phyloP scores from a whole-genome alignment of 768 basidiomycete species.

The Tricholomella constricta region DNA sequence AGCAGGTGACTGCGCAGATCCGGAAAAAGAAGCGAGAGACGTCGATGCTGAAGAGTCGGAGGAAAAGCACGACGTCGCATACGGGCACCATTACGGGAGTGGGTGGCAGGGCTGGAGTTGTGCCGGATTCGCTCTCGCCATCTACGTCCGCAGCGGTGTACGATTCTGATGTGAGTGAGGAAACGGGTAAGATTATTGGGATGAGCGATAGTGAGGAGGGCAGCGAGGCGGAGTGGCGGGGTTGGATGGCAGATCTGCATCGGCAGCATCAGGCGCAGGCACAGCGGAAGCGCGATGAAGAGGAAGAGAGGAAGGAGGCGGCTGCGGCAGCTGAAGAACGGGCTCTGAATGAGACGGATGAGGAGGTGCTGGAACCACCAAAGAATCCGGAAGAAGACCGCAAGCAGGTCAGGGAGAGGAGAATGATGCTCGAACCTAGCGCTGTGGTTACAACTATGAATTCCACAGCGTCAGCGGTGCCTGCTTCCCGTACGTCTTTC shows the following conservation, averaged over 20 bases:
- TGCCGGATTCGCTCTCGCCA: conserved; percentile 6
- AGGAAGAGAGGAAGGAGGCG: conserved; percentile 9
- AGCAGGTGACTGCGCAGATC: conserved; percentile 9
- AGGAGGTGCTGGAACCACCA: conserved; percentile 10
- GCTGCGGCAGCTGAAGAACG: not conserved
- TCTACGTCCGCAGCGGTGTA: conserved; percentile 10
- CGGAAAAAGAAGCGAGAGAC: conserved; percentile 14
- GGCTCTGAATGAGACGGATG: not conserved
- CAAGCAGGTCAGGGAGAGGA: conserved; percentile 18
- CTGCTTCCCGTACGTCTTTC: conserved; percentile 3
- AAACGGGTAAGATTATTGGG: conserved; percentile 20
- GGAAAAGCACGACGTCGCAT: conserved; percentile 19
- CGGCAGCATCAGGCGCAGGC: conserved; percentile 30
- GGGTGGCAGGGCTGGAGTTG: conserved; percentile 12
- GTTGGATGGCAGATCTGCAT: conserved; percentile 62
- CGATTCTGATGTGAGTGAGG: conserved; percentile 26
- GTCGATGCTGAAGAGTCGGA: conserved; percentile 20
- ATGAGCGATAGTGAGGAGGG: conserved; percentile 44
- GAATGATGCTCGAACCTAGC: conserved; percentile 31
- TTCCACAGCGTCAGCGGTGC: not conserved
- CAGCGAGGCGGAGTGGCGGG: conserved; percentile 66
- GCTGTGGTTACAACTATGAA: conserved; percentile 27
- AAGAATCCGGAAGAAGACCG: conserved; percentile 20
- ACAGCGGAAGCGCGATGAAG: conserved; percentile 13
- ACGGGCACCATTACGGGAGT: conserved; percentile 15